These are phyloP conservation scores for Lojkania enalia DNA, from an alignment of 2,329 filamentous ascomycete genomes.

Conservation along the genomic window DNA sequence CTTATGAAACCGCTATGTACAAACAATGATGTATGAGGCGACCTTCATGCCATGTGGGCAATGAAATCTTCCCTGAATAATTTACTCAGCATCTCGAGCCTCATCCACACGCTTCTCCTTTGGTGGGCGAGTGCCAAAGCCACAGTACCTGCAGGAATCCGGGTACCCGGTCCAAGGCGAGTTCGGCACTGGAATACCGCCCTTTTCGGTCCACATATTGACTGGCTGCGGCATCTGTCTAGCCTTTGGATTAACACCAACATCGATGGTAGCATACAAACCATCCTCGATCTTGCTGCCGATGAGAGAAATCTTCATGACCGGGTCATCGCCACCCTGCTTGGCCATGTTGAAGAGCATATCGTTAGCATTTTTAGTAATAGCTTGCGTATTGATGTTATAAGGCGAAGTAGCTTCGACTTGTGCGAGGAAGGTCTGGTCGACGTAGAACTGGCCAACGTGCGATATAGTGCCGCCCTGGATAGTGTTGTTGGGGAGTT, in stretches of 20 bases:
- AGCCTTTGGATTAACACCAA: conserved; percentile 36
- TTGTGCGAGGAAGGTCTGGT: conserved; percentile 58
- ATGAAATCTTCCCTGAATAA: no score
- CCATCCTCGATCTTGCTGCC: conserved; percentile 47
- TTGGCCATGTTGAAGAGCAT: conserved; percentile 52
- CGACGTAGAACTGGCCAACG: conserved; percentile 67
- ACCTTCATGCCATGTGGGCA: no score
- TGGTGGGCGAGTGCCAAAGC: conserved; percentile 2
- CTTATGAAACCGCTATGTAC: no score
- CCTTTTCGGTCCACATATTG: conserved; percentile 32
- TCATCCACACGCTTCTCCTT: neutral
- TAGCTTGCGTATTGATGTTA: conserved; percentile 46
- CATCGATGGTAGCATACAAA: conserved; percentile 36
- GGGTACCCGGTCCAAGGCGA: conserved; percentile 36
- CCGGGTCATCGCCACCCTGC: conserved; percentile 56
- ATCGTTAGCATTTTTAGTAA: conserved; percentile 59
- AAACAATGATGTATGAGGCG: no score
- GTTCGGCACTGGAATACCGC: conserved; percentile 28
- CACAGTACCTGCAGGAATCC: conserved; percentile 20
- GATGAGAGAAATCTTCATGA: conserved; percentile 61
- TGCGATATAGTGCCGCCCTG: conserved; percentile 57
- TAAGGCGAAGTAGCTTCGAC: conserved; percentile 56
- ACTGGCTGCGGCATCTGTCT: conserved; percentile 32
- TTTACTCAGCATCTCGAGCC: neutral
- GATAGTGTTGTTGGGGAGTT: conserved; percentile 57